A percentile compares a stretch with the other conserved stretches of the same genome.
Evolutionary conservation across 345 rosid species (phyloP).

Genomic region (Brassica juncea): DNA sequence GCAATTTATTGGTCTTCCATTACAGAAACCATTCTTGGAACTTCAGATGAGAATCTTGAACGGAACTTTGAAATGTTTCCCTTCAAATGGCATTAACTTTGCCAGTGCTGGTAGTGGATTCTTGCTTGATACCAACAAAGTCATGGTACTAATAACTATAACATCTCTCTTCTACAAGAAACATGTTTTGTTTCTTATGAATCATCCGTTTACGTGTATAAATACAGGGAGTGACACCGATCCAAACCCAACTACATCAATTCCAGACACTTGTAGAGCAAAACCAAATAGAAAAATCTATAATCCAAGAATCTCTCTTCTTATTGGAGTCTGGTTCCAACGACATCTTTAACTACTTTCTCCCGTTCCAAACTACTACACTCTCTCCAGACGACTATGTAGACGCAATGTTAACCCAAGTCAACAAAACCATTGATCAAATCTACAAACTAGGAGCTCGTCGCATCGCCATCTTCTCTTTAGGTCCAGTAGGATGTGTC

Average conservation of each 20-base stretch:
- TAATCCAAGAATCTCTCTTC: constrained; percentile 48
- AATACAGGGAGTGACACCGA: constrained; percentile 52
- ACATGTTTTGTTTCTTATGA: not conserved
- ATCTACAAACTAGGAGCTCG: constrained; percentile 60
- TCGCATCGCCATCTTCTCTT: constrained; percentile 54
- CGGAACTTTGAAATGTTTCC: constrained; percentile 48
- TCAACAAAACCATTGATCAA: constrained; percentile 36
- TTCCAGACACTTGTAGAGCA: constrained; percentile 49
- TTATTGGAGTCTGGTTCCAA: constrained; percentile 65
- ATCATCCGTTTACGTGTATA: not conserved
- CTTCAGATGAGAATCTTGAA: constrained; percentile 42
- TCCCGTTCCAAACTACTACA: constrained; percentile 34
- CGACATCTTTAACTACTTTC: constrained; percentile 59
- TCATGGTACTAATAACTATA: constrained; percentile 34
- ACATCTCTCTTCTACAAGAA: not conserved
- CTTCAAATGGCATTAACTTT: constrained; percentile 65
- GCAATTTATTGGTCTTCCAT: constrained; percentile 49
- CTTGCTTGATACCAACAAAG: constrained; percentile 50
- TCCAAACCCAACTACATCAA: constrained; percentile 56
- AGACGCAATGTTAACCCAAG: constrained; percentile 49
- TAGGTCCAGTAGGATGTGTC: constrained; percentile 62
- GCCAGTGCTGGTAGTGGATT: constrained; percentile 74
- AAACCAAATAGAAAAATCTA: constrained; percentile 36
- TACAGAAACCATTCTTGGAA: constrained; percentile 58
- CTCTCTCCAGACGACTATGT: constrained; percentile 49